These are phyloP conservation scores for Venturia asperata DNA, from an alignment of 2,329 filamentous ascomycete genomes.

Conservation along the genomic window DNA sequence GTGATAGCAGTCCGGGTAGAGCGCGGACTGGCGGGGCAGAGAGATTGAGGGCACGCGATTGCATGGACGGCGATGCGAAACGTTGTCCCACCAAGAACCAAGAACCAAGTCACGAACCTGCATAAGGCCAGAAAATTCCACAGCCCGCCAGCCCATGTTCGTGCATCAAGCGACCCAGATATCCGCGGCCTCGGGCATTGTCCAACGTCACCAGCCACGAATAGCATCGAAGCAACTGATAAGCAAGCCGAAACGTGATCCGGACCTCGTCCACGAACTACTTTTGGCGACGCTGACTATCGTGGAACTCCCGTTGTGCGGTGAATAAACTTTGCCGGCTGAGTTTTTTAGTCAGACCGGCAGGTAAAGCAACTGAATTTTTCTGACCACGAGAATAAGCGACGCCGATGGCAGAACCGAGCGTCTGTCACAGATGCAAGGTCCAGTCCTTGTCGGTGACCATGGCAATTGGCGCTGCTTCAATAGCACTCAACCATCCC, in stretches of 20 bases:
- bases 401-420: background rate
- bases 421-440: slow-evolving; percentile 1
- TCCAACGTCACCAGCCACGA: slow-evolving; percentile 6
- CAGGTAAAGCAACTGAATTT: background rate
- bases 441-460: background rate
- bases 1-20: background rate
- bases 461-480: background rate
- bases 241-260: background rate
- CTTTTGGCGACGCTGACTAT: background rate
- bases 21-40: background rate
- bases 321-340: background rate
- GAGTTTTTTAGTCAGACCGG: background rate
- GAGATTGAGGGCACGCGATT: background rate
- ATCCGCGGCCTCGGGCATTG: background rate
- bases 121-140: background rate
- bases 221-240: slow-evolving; percentile 5
- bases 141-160: background rate
- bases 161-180: background rate
- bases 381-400: slow-evolving; percentile 4
- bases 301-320: background rate
- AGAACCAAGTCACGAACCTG: too few relatives aligned
- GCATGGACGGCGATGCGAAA: background rate
- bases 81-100: background rate
- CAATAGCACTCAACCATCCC: background rate
- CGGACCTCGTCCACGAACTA: background rate